Evolutionary conservation across 306 rosid species (phyloP).

Genomic region (Fragaria iinumae): DNA sequence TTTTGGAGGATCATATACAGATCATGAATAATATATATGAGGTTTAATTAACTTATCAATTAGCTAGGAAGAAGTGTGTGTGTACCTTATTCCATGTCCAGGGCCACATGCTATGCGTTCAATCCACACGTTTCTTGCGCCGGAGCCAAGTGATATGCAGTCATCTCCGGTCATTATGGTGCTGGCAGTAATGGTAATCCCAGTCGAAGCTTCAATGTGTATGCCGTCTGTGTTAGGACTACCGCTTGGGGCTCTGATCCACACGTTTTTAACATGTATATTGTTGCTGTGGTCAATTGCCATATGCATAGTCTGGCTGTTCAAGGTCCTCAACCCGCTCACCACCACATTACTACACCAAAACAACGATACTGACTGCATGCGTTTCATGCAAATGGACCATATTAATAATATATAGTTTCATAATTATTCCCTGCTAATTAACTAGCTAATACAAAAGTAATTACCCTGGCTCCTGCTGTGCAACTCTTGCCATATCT

Average conservation of each 20-base stretch:
- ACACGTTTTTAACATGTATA: slow-evolving; percentile 30
- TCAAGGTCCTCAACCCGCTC: slow-evolving; percentile 40
- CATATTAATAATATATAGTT: not conserved
- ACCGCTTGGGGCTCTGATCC: slow-evolving; percentile 40
- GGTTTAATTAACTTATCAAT: not conserved
- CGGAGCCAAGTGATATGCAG: slow-evolving; percentile 47
- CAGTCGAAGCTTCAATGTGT: slow-evolving; percentile 34
- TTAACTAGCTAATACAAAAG: not conserved
- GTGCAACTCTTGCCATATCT: slow-evolving; percentile 17
- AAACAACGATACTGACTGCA: slow-evolving; percentile 41
- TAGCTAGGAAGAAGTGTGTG: not conserved
- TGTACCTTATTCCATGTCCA: slow-evolving; percentile 51
- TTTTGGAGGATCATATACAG: not conserved
- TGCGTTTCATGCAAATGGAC: not conserved
- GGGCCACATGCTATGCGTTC: slow-evolving; percentile 50
- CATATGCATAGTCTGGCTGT: slow-evolving; percentile 47
- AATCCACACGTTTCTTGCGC: slow-evolving; percentile 40
- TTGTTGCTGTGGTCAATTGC: slow-evolving; percentile 39
- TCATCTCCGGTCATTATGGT: slow-evolving; percentile 57
- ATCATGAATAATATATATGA: not conserved
- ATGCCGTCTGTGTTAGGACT: slow-evolving; percentile 68
- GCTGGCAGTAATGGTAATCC: slow-evolving; percentile 26
- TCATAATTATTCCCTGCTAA: not conserved
- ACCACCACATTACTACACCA: slow-evolving; percentile 40
- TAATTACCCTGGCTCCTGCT: slow-evolving; percentile 22